Evolutionary conservation across 78 protist genomes (phyloP).

Genomic region (Protostelium mycophagum): DNA sequence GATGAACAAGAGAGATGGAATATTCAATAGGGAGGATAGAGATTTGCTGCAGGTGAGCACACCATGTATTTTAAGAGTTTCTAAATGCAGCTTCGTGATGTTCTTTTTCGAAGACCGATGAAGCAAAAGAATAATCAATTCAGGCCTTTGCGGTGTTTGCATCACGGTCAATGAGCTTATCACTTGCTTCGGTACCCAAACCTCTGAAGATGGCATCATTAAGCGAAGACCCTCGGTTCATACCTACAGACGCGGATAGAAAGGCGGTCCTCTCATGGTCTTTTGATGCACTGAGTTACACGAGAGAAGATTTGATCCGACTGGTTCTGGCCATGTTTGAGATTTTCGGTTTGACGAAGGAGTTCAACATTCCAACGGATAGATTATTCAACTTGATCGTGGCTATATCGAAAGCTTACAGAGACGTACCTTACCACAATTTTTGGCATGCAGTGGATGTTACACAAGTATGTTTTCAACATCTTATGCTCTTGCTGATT

Average conservation of each 20-base stretch:
- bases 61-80: too few relatives aligned
- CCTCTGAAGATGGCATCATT: background rate
- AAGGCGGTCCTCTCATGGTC: background rate
- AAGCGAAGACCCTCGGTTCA: background rate
- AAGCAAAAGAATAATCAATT: background rate
- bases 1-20: conserved; percentile 13
- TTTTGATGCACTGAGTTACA: background rate
- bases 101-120: background rate
- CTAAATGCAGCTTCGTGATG: too few relatives aligned
- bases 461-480: background rate
- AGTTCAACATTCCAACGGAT: background rate
- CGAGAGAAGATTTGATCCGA: conserved; percentile 5
- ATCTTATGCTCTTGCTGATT: background rate
- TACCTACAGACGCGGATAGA: background rate
- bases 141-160: background rate
- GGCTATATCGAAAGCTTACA: background rate
- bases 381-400: background rate
- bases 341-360: background rate
- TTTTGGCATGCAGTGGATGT: conserved; percentile 18
- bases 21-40: conserved; percentile 12
- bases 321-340: conserved; percentile 11
- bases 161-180: background rate
- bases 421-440: conserved; percentile 20
- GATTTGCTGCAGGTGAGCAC: conserved; percentile 5
- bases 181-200: background rate